These are phyloP conservation scores for Aspergillus ustus DNA, from an alignment of 2,329 filamentous ascomycete genomes.

Conservation along the genomic window DNA sequence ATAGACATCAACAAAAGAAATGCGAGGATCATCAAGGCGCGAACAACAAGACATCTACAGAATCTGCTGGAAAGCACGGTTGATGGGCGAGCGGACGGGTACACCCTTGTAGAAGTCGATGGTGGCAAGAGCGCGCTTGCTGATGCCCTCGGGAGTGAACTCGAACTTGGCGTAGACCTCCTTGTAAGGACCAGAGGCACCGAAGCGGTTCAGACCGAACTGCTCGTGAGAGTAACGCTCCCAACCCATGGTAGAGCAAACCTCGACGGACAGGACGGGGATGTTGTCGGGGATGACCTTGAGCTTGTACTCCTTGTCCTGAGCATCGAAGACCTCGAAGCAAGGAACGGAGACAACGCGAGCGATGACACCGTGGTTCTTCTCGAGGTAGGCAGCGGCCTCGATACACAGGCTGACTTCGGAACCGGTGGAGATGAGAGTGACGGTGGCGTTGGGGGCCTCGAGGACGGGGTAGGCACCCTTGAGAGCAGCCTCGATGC, in stretches of 20 bases:
- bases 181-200: slow-evolving; percentile 96
- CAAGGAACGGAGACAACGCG: slow-evolving; percentile 96
- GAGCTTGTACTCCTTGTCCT: slow-evolving; percentile 93
- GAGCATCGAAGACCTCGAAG: slow-evolving; percentile 94
- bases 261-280: slow-evolving; percentile 90
- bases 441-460: slow-evolving; percentile 80
- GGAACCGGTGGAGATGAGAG: slow-evolving; percentile 91
- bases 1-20: slow-evolving; percentile 21
- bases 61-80: slow-evolving; percentile 97
- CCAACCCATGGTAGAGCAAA: slow-evolving; percentile 97
- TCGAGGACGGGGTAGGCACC: slow-evolving; percentile 93
- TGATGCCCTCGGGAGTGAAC: slow-evolving; percentile 95
- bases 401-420: slow-evolving; percentile 95
- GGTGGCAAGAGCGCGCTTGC: slow-evolving; percentile 90
- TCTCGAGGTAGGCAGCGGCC: slow-evolving; percentile 85
- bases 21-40: slow-evolving; percentile 25
- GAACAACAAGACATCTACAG: slow-evolving; percentile 63
- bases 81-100: slow-evolving; percentile 91
- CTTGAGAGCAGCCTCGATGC: slow-evolving; percentile 86
- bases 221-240: slow-evolving; percentile 99
- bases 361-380: slow-evolving; percentile 83
- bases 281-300: slow-evolving; percentile 92
- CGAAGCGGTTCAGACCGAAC: slow-evolving; percentile 98
- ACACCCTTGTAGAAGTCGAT: slow-evolving; percentile 97
- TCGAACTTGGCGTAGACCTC: slow-evolving; percentile 99